Percentiles rank a stretch among this genome's conserved stretches.
These are phyloP conservation scores for Curvularia sp. DNA, from an alignment of 2,329 filamentous ascomycete genomes.

Conservation along the genomic window DNA sequence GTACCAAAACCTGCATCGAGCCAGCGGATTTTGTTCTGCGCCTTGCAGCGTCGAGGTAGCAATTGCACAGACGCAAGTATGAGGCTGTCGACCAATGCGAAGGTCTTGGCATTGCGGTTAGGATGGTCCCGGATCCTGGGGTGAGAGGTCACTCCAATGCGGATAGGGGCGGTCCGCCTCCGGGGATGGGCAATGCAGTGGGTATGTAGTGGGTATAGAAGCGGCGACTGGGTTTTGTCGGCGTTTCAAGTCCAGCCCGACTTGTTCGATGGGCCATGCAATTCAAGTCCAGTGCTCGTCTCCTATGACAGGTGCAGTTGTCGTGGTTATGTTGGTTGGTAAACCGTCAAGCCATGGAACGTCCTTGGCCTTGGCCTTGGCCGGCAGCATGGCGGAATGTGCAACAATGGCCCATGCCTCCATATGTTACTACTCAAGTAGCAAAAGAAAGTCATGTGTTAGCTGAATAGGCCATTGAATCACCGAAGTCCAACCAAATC, in stretches of 20 bases:
- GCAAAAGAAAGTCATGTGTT: constrained; percentile 24
- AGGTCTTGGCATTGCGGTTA: background rate
- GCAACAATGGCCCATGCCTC: constrained; percentile 42
- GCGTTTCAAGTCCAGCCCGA: constrained; percentile 29
- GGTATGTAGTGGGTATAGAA: background rate
- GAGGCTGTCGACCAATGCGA: background rate
- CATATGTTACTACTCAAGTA: constrained; percentile 31
- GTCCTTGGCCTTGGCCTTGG: constrained; percentile 18
- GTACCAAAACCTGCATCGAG: background rate
- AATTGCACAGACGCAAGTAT: background rate
- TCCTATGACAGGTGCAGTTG: constrained; percentile 35
- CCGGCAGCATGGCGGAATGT: constrained; percentile 37
- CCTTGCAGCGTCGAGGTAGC: background rate
- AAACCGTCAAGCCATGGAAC: constrained; percentile 35
- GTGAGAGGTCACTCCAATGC: background rate
- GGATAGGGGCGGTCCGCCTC: background rate
- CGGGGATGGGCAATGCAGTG: background rate
- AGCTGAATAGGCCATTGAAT: constrained; percentile 29
- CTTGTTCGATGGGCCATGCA: constrained; percentile 30
- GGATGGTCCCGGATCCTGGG: background rate
- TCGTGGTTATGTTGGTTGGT: constrained; percentile 26
- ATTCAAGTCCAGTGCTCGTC: constrained; percentile 35
- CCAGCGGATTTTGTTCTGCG: background rate
- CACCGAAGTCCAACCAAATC: constrained; percentile 32
- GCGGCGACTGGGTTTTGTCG: constrained; percentile 15